These are phyloP conservation scores for Penicillium nucicola DNA, from an alignment of 495 filamentous ascomycete genomes.

Conservation along the genomic window DNA sequence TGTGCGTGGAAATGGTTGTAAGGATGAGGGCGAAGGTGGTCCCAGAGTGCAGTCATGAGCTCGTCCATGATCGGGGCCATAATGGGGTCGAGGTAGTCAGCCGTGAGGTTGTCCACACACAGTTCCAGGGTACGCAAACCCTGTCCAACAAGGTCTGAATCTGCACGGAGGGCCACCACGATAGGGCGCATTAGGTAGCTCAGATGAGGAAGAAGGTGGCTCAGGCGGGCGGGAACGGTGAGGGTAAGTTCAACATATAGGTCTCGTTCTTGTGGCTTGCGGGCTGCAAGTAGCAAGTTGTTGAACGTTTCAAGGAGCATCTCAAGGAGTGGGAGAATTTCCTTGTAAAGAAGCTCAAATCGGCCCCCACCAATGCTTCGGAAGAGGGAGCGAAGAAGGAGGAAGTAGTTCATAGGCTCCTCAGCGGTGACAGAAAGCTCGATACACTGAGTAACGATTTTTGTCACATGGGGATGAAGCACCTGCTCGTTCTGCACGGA, in stretches of 20 bases:
- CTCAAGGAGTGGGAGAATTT: conserved; percentile 91
- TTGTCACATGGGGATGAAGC: conserved; percentile 88
- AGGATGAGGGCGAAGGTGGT: conserved; percentile 85
- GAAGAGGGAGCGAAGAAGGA: conserved; percentile 87
- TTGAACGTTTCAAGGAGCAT: conserved; percentile 98
- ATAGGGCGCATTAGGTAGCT: conserved; percentile 96
- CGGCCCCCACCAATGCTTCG: conserved; percentile 94
- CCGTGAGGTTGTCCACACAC: conserved; percentile 96
- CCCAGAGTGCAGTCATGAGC: conserved; percentile 93
- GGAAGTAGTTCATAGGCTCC: conserved; percentile 98
- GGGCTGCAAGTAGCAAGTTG: conserved; percentile 82
- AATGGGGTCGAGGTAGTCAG: conserved; percentile 96
- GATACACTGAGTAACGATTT: conserved; percentile 94
- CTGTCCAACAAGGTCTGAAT: conserved; percentile 90
- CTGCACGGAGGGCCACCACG: conserved; percentile 87
- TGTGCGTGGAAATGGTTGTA: conserved; percentile 97
- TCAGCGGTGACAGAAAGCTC: conserved; percentile 92
- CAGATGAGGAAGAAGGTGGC: conserved; percentile 94
- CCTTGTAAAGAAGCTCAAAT: conserved; percentile 97
- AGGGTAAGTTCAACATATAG: conserved; percentile 95
- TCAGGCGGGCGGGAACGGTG: conserved; percentile 91
- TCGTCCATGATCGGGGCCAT: conserved; percentile 99
- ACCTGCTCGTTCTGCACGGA: conserved; percentile 93
- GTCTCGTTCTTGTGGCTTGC: conserved; percentile 86
- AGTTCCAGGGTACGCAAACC: conserved; percentile 91